Base-by-base conservation (phyloP, 2,329 filamentous ascomycete species). In the Botrytis hyacinthi region DNA sequence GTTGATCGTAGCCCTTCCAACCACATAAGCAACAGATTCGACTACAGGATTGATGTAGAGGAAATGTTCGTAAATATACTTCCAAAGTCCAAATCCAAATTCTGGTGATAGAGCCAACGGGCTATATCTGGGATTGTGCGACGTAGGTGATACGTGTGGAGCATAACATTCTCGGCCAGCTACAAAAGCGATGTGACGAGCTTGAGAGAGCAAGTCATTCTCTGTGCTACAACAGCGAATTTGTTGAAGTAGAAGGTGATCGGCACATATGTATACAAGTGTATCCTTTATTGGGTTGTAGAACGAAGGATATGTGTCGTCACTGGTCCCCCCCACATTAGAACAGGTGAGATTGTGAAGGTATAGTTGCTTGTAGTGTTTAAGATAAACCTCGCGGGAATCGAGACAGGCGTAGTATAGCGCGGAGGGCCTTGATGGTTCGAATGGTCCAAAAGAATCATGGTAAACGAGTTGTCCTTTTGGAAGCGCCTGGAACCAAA, bases 241-340 rank as follows among this genome's bases (percentile, higher is more conserved):
- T 57, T 29, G n/a, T 57, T 29, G 51, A 57, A 57, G 51, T 32
- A 57, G 29, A 7, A 57, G 51, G 51, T 29, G n/a, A 57, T 57
- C 26, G 2, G 5, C 6, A 9, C n/a, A 29, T 26, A 12, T 37
- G 22, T 26, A 37, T 63, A 18, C 14, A 32, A 44, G 18, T 12
- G 40, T 40, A 16, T 66, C 63, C 14, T 35, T 66, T 35, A 16
- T 16, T 16, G 63, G 44, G 22, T 51, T 26, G 44, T 35, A 48
- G 9, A 66, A 48, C 10, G 29, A 48, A 66, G 12, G 44, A 10
- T 57, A 57, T 29, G 8, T 6, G 37, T 18, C 20, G 9, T 26
- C 4, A 14, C 16, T 12, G 2, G 1, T 18, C 6, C 2, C 10
- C 12, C 2, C 10, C 26, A 7, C 0, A 37, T 9, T 1, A 2